Base-by-base conservation (phyloP, 345 rosid genomes). In the Leavenworthia alabamica region DNA sequence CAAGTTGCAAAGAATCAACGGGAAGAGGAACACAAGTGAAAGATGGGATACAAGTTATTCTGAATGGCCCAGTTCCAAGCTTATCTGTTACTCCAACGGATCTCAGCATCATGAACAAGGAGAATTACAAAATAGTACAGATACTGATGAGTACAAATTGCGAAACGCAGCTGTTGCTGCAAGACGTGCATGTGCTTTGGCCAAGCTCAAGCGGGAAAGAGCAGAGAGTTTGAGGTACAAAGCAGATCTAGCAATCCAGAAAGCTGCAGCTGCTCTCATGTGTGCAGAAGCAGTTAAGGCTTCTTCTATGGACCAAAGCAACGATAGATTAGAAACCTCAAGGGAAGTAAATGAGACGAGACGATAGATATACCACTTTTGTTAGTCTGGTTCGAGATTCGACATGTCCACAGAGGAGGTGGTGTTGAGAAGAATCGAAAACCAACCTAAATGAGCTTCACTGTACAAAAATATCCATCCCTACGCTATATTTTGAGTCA, bases 161-260 rank as follows among this genome's bases (percentile, higher is more conserved):
- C 81, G 78, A 64, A 96, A 84, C 62, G 97, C 95, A 24, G 78
- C 88, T 59, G 82, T 81, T 53, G 88, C 88, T n/a, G 97, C 96
- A 23, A 75, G 69, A 62, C 84, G 81, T 41, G 95, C 97, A 5
- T 74, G 58, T 8, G 74, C 75, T 33, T 35, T 79, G 64, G 95
- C 97, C 53, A 89, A 82, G 73, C 56, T 79, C 47, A 93, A 93
- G 82, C 79, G 86, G 79, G 96, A 87, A 62, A 85, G 55, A 63
- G 95, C 97, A 28, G 85, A 81, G 79, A 87, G 81, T 60, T 67
- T 87, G 79, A 77, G 87, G 41, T 79, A 77, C 71, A 77, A 67
- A 73, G 99, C 99, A 61, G 97, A 89, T 76, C 66, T 89, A 59
- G 91, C 90, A 14, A 81, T 89, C 57, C 94, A 89, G 83, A 93